Evolutionary conservation across 192 early-diverging fungal genomes (phyloP), one percentile per base, ranked within the genome.

Genomic region (Backusella mclennaniae): DNA sequence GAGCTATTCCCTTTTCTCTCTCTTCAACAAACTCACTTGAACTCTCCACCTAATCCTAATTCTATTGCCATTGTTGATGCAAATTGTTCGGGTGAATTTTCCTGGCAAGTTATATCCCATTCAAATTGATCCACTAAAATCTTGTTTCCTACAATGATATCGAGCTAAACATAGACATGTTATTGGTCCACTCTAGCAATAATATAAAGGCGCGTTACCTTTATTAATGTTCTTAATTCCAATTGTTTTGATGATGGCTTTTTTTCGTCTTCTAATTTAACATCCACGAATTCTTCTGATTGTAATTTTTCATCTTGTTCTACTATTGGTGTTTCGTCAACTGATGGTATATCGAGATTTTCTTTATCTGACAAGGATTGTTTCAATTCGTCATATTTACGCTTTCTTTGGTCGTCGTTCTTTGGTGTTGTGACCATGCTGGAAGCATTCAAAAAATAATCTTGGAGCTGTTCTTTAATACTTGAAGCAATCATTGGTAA

Each of bases 121-220:
- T 99, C 97, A 74, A 99, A 93, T 78, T 96, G 95, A 84, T 99
- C 97, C 21, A 92, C 87, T 35, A 98, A 85, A 15, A 88, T 91
- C 66, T 90, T 88, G 67, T 94, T 92, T 26, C 91, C 96, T 29
- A 99, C 92, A 3, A 93, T 90, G 33, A 99, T 92, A 80, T 98
- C 96, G 71, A 99, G 87, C 86, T 93, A 77, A 19, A 29, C 17
- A 42, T 52, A 11, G 42, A 35, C n/a, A 35, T 29, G 23, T 29
- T 29, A 29, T 63, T 63, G 8, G 7, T 1, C 7, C 6, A 26
- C 53, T 56, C 19, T 23, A 9, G 2, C n/a, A n/a, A 26, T 23
- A 2, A 11, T 56, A 19, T 8, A n/a, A 11, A 1, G 11, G 7
- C 53, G 8, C n/a, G 14, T 14, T 52, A 73, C 35, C 33, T 56